These are phyloP conservation scores for Coemansia sp. DNA, from an alignment of 192 early-diverging fungal species.

Conservation along the genomic window DNA sequence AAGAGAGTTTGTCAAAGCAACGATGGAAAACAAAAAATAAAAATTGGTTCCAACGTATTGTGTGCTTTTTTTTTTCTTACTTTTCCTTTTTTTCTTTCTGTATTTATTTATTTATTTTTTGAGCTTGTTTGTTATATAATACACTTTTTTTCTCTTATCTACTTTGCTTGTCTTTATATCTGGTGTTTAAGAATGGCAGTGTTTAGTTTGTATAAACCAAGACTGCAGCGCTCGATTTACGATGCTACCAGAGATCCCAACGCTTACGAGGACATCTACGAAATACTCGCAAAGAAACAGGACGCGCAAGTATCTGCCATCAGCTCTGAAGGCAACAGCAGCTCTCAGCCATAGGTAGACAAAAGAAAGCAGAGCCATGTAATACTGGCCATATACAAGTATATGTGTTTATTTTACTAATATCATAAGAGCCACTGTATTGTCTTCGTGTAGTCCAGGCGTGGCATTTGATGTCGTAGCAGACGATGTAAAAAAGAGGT, in stretches of 20 bases:
- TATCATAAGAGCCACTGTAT: background rate
- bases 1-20: too few species aligned
- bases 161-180: background rate
- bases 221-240: background rate
- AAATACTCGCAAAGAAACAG: background rate
- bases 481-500: background rate
- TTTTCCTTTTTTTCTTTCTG: background rate
- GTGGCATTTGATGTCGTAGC: background rate
- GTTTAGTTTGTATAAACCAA: background rate
- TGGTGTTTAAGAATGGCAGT: background rate
- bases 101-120: background rate
- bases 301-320: background rate
- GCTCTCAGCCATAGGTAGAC: background rate
- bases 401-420: background rate
- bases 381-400: background rate
- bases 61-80: background rate
- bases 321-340: background rate
- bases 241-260: background rate
- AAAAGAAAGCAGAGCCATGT: background rate
- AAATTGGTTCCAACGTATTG: background rate
- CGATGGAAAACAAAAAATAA: background rate
- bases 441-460: background rate
- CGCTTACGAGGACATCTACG: background rate
- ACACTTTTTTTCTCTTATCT: background rate
- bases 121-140: background rate